A percentile compares a stretch with the other conserved stretches of the same genome.
Evolutionary conservation across 2,329 filamentous ascomycete species (phyloP).

Genomic region (Aspergillus fijiensis): DNA sequence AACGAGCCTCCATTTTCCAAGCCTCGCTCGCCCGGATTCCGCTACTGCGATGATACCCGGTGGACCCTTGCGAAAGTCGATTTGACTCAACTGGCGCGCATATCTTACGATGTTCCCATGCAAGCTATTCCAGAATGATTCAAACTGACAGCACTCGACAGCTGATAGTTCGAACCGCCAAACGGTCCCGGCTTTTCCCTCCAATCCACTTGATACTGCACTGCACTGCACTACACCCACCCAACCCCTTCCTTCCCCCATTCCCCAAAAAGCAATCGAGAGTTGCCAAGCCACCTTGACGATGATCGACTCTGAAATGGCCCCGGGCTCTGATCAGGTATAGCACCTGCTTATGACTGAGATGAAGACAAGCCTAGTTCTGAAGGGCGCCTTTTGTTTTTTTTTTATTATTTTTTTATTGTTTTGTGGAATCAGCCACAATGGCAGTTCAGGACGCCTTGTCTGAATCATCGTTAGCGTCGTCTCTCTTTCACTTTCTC

Average conservation of each 20-base stretch:
- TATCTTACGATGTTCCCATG: constrained; percentile 10
- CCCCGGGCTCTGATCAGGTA: constrained; percentile 6
- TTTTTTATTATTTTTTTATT: no score
- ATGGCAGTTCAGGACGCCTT: constrained; percentile 3
- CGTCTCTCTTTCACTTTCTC: not conserved
- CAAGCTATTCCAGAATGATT: constrained; percentile 9
- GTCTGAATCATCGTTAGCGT: constrained; percentile 9
- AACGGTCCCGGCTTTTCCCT: not conserved
- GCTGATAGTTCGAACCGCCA: constrained; percentile 3
- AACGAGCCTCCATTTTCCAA: constrained; percentile 8
- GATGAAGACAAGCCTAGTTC: not conserved
- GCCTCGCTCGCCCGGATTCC: constrained; percentile 9
- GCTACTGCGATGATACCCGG: constrained; percentile 7
- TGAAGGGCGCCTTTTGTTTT: not conserved
- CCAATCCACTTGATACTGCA: not conserved
- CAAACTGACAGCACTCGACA: not conserved
- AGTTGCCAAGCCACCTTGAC: constrained; percentile 6
- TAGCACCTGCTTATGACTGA: constrained; percentile 5
- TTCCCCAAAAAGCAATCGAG: constrained; percentile 3
- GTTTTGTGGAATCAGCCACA: constrained; percentile 7
- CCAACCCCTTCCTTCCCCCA: not conserved
- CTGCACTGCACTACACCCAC: no score
- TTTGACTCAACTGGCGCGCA: constrained; percentile 11
- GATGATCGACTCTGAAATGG: constrained; percentile 8
- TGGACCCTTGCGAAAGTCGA: constrained; percentile 2